Evolutionary conservation across 1,284 basidiomycete genomes (phyloP).

Genomic region (Cutaneotrichosporon cyanovorans): DNA sequence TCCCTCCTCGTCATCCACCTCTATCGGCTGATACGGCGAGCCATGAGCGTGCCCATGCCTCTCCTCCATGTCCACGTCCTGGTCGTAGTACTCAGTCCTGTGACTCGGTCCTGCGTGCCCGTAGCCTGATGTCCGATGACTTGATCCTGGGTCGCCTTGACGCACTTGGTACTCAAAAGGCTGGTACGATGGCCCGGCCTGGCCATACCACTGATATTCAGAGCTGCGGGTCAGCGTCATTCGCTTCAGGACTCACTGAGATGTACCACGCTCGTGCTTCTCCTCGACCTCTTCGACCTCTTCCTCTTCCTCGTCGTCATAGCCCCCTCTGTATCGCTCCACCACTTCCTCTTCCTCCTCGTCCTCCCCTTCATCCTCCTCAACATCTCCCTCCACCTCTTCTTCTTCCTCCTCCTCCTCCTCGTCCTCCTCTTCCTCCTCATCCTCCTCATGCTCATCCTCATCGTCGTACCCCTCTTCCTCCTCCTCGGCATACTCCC

Average conservation of each 20-base stretch:
- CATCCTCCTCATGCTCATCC: constrained; percentile 3
- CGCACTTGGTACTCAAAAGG: too few species aligned
- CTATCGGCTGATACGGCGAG: not conserved
- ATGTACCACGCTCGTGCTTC: not conserved
- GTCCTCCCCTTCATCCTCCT: constrained; percentile 1
- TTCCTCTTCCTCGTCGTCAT: not conserved
- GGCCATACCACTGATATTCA: too few species aligned
- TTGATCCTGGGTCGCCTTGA: too few species aligned
- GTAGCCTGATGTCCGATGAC: too few species aligned
- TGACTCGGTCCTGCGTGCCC: not conserved
- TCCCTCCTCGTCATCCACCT: constrained; percentile 4
- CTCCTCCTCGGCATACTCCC: constrained; percentile 4
- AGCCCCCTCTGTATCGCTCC: not conserved
- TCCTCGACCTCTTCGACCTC: not conserved
- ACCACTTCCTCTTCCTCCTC: not conserved
- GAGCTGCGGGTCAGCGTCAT: too few species aligned
- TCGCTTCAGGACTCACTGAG: not conserved
- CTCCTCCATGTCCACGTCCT: not conserved
- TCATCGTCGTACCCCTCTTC: not conserved
- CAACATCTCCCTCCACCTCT: not conserved
- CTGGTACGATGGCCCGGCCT: too few species aligned
- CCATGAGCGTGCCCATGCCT: not conserved
- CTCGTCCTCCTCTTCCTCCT: constrained; percentile 1
- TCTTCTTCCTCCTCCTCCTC: not conserved
- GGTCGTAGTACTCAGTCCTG: not conserved